These are phyloP conservation scores for Alternaria metachromatica DNA, from an alignment of 2,329 filamentous ascomycete species.

Conservation along the genomic window DNA sequence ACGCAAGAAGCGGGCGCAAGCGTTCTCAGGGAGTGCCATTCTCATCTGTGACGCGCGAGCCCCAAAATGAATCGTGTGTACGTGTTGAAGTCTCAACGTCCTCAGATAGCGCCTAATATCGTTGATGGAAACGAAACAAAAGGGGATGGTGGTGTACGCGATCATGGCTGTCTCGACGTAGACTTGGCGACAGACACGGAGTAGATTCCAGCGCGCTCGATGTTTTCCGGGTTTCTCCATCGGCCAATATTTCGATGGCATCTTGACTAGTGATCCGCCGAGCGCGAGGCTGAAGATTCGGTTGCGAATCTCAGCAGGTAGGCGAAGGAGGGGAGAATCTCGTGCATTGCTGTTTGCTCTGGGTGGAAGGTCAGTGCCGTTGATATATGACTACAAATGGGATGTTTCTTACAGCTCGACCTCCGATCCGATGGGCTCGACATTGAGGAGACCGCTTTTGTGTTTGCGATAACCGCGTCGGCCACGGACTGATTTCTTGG, in stretches of 20 bases:
- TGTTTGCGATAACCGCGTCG: not conserved
- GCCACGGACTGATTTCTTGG: not conserved
- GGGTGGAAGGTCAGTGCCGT: not conserved
- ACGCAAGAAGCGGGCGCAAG: not conserved
- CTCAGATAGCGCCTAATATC: not conserved
- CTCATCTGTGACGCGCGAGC: not conserved
- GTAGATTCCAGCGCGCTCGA: not conserved
- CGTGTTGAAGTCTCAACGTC: not conserved
- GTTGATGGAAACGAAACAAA: not conserved
- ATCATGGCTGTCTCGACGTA: not conserved
- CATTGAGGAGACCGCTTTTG: not conserved
- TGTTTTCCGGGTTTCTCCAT: not conserved
- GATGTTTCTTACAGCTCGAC: not conserved
- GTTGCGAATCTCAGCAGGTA: not conserved
- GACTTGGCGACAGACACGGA: not conserved
- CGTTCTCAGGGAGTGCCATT: not conserved
- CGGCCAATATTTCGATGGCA: not conserved
- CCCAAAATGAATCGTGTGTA: not conserved
- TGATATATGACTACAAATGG: not conserved
- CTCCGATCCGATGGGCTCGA: not conserved
- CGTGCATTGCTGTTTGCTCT: not conserved
- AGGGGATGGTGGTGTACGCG: not conserved
- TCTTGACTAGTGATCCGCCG: not conserved
- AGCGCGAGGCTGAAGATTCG: not conserved
- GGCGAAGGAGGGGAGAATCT: not conserved